Evolutionary conservation across 768 basidiomycete genomes (phyloP), one percentile per base, ranked within the genome.

Genomic region (Xerocomellus dryophilus): DNA sequence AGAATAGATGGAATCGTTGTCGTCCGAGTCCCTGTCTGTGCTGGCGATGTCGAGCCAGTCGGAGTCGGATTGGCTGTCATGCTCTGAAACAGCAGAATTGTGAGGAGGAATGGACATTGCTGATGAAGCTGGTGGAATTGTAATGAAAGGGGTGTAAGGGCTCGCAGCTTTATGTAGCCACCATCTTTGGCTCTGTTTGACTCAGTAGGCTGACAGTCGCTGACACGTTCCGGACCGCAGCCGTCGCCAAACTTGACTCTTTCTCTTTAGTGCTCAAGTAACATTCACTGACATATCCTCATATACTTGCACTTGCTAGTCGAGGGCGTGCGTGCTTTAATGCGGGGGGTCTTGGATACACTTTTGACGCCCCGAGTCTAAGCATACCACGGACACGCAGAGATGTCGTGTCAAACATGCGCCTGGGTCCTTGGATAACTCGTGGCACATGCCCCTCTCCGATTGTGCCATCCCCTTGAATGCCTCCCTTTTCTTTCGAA

Each of bases 41-140:
- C 82, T 84, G 29, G 85, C 74, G 60, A 91, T 79, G 63, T 90
- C 88, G 64, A 88, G 84, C 89, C 89, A 91, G 70, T 91, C 89
- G 29, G 86, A 88, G 74, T 91, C 89, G 36, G 88, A 90, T 57
- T 82, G 69, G 57, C 70, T 81, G 66, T 86, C 87, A 59, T 78
- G 66, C 67, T 89, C 88, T 62, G 85, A 81, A 69, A 81, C 74
- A 57, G 65, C 66, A 50, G 75, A 74, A 58, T 73, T 72, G 55
- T 72, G 73, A 60, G 70, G 66, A 55, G 66, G 67, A 57, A 76
- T 67, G 61, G 67, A 51, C 63, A 67, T 72, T 56, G 50, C n/a
- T 48, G 47, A 44, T 41, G 58, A 21, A 40, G 56, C 46, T 62
- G 53, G 53, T 65, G 65, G 61, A 40, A 69, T 55, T 52, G 58